Percentiles rank a stretch among this genome's conserved stretches.
These are phyloP conservation scores for Cladosporium sp. DNA, from an alignment of 2,329 filamentous ascomycete genomes.

Conservation along the genomic window DNA sequence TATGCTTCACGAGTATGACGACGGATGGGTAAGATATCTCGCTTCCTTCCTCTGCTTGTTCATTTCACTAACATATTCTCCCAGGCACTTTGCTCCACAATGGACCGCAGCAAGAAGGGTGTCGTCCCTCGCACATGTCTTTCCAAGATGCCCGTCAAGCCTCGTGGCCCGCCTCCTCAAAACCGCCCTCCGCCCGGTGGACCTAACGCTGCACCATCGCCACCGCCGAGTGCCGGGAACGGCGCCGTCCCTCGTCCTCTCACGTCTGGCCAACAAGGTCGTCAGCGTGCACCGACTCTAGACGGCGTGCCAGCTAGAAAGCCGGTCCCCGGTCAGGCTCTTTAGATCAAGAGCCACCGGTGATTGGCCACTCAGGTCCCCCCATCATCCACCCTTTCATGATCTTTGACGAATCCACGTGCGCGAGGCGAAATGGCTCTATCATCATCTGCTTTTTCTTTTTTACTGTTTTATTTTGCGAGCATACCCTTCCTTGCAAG, in stretches of 20 bases:
- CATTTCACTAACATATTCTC: constrained; percentile 2
- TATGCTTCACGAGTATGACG: constrained; percentile 91
- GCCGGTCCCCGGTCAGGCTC: constrained; percentile 41
- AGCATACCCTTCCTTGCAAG: neutral
- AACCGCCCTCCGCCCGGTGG: constrained; percentile 20
- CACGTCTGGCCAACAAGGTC: constrained; percentile 20
- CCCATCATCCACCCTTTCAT: neutral
- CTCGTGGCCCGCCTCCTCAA: constrained; percentile 57
- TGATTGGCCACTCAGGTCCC: neutral
- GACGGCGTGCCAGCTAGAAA: constrained; percentile 37
- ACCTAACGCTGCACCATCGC: constrained; percentile 29
- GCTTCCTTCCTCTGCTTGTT: neutral
- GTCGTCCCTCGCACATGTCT: constrained; percentile 91
- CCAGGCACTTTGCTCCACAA: constrained; percentile 81
- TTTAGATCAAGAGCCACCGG: constrained; percentile 1
- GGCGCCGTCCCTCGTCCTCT: constrained; percentile 24
- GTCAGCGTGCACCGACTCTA: constrained; percentile 22
- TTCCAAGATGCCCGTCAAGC: constrained; percentile 86
- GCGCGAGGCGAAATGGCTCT: neutral
- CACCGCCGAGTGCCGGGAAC: constrained; percentile 22
- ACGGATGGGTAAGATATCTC: constrained; percentile 77
- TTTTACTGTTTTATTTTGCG: no score
- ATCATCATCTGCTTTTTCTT: neutral
- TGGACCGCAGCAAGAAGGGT: constrained; percentile 88
- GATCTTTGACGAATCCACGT: constrained; percentile 1